Evolutionary conservation across 148 eudicot species (phyloP).

Genomic region (Euryodendron excelsum): DNA sequence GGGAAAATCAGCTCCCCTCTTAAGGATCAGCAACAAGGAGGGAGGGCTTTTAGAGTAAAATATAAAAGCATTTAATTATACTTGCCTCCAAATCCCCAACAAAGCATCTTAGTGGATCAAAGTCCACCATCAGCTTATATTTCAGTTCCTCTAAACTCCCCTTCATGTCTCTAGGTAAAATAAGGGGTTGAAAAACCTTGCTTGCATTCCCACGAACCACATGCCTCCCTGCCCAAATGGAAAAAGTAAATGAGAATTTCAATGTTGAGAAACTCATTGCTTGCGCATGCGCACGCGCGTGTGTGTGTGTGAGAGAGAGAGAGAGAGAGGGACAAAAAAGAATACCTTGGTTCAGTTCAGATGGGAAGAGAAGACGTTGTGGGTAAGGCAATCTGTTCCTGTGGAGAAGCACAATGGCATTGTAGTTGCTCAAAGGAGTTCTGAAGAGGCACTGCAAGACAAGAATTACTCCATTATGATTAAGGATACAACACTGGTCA

Average conservation of each 20-base stretch:
- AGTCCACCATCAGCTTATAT: constrained; percentile 75
- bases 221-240: constrained; percentile 47
- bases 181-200: constrained; percentile 67
- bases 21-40: constrained; percentile 3
- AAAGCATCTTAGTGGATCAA: constrained; percentile 80
- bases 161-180: constrained; percentile 44
- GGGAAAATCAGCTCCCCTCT: neutral
- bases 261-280: neutral
- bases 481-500: neutral
- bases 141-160: constrained; percentile 48
- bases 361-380: constrained; percentile 77
- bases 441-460: constrained; percentile 76
- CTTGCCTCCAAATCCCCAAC: constrained; percentile 68
- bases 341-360: constrained; percentile 77
- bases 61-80: neutral
- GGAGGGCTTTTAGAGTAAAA: too few species aligned
- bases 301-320: too few species aligned
- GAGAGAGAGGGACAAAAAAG: neutral
- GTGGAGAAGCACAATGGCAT: constrained; percentile 87
- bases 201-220: constrained; percentile 68
- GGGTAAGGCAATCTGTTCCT: constrained; percentile 77
- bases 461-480: constrained; percentile 15
- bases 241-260: constrained; percentile 4
- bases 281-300: too few species aligned
- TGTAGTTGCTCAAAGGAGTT: constrained; percentile 92